Conservation (phyloP, 441 rosid species). For the Isatis lusitanica region DNA sequence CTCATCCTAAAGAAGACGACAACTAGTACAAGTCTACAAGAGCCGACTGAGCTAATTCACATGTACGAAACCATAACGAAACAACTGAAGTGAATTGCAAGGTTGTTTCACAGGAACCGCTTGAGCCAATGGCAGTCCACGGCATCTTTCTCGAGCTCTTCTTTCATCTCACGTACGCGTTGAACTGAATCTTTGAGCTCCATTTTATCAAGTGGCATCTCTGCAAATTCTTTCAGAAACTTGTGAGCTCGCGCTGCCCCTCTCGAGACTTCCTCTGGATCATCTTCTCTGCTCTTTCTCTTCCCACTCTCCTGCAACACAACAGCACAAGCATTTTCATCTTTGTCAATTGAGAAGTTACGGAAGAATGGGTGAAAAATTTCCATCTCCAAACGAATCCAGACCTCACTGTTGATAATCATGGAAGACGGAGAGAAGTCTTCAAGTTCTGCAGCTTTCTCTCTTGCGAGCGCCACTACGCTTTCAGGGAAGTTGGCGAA, state of each 20-base stretch:
- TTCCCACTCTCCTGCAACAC: slow-evolving; percentile 63
- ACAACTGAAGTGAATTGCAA: background rate
- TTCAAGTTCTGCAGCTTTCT: slow-evolving; percentile 95
- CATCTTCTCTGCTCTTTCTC: slow-evolving; percentile 58
- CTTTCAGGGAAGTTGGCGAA: slow-evolving; percentile 96
- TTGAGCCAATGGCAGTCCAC: slow-evolving; percentile 64
- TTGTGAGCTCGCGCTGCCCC: slow-evolving; percentile 80
- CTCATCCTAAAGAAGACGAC: background rate
- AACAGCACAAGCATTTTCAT: background rate
- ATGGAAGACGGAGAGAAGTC: slow-evolving; percentile 79
- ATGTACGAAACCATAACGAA: background rate
- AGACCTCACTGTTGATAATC: slow-evolving; percentile 55
- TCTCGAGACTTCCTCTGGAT: slow-evolving; percentile 56
- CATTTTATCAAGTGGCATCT: slow-evolving; percentile 83
- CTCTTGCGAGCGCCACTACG: slow-evolving; percentile 90
- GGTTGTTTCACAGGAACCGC: slow-evolving; percentile 51
- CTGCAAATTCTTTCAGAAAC: slow-evolving; percentile 80
- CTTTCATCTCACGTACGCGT: slow-evolving; percentile 55
- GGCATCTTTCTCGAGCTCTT: slow-evolving; percentile 71
- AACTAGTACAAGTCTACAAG: background rate
- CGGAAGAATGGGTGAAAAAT: background rate
- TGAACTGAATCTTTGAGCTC: slow-evolving; percentile 72
- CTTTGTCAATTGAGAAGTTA: background rate
- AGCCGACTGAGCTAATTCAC: slow-evolving; percentile 4
- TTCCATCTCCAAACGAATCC: background rate